Evolutionary conservation across 106 monocot species (phyloP), one percentile per base, ranked within the genome.

Genomic region (Iris macrosiphon): DNA sequence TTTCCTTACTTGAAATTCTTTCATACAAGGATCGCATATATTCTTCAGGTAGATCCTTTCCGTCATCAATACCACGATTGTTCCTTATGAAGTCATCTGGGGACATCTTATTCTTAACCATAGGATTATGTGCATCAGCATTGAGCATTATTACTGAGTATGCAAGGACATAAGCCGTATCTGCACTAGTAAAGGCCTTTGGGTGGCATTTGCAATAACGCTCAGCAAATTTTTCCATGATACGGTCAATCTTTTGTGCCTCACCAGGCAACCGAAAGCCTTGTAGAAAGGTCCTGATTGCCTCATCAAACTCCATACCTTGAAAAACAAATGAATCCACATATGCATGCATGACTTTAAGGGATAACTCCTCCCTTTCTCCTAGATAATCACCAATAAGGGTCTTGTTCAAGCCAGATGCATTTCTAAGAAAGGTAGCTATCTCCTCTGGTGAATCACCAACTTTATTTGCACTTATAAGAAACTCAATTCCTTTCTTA

Each of bases 31-130:
- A 90, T 78, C 87, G 86, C 85, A 98, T 66, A 71, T 90, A 98
- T 52, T 98, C 96, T 78, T 98, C 96, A 14, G 82, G 75, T 28
- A 98, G 61, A 72, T 98, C 96, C 59, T 98, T 98, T 35, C 86
- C 96, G 73, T 89, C 90, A 72, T 98, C 83, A 59, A 98, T 87
- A 32, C 96, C 96, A 49, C 83, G 79, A 61, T 91, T 98, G 59
- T 98, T 98, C 63, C 90, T 77, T 52, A 87, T 72, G 64, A 98
- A 98, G 72, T 98, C 90, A 83, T 87, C 90, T 59, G 90, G 61
- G 35, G 96, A 87, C 96, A 98, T 98, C 96, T 98, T 98, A 54
- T 83, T 87, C 67, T 91, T 98, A 20, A 90, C 87, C 96, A 98
- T 91, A 14, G 86, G 87, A 56, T 90, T 98, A 66, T 91, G 96